Conservation (phyloP, 371 early-diverging fungal genomes). For the Batrachochytrium dendrobatidis region DNA sequence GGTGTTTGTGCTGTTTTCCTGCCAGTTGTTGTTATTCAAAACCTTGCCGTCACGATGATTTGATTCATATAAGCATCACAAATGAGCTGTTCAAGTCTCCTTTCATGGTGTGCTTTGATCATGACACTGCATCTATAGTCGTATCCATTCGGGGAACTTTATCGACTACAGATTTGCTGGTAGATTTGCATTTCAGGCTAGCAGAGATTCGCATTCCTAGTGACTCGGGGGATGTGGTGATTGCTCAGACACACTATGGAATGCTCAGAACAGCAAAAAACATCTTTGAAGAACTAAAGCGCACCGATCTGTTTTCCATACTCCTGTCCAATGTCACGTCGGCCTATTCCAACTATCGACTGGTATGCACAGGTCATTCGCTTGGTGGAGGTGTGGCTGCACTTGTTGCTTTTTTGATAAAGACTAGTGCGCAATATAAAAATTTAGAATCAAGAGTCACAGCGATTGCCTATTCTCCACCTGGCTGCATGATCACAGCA, state of each 20-base stretch:
- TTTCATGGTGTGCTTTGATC: slow-evolving; percentile 13
- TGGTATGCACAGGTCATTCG: slow-evolving; percentile 30
- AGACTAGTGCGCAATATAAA: background rate
- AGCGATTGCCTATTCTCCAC: slow-evolving; percentile 20
- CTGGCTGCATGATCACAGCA: slow-evolving; percentile 31
- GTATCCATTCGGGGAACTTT: slow-evolving; percentile 22
- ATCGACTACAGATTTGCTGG: slow-evolving; percentile 22
- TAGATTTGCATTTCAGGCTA: slow-evolving; percentile 15
- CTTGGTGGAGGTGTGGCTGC: slow-evolving; percentile 23
- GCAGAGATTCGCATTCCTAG: slow-evolving; percentile 5
- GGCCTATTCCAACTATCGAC: slow-evolving; percentile 6
- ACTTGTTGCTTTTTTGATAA: background rate
- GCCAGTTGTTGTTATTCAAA: background rate
- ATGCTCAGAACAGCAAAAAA: slow-evolving; percentile 29
- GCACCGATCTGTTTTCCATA: background rate
- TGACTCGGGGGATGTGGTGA: background rate
- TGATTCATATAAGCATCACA: slow-evolving; percentile 2
- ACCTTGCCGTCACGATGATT: background rate
- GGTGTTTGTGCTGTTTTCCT: slow-evolving; percentile 3
- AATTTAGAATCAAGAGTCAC: background rate
- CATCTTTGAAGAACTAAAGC: slow-evolving; percentile 22
- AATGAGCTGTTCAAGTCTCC: slow-evolving; percentile 22
- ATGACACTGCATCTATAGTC: slow-evolving; percentile 8
- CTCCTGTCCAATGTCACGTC: background rate
- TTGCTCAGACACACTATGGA: slow-evolving; percentile 21